phyloP scores from a whole-genome alignment of 2,329 filamentous ascomycete species.

The Colletotrichum neosansevieriae region DNA sequence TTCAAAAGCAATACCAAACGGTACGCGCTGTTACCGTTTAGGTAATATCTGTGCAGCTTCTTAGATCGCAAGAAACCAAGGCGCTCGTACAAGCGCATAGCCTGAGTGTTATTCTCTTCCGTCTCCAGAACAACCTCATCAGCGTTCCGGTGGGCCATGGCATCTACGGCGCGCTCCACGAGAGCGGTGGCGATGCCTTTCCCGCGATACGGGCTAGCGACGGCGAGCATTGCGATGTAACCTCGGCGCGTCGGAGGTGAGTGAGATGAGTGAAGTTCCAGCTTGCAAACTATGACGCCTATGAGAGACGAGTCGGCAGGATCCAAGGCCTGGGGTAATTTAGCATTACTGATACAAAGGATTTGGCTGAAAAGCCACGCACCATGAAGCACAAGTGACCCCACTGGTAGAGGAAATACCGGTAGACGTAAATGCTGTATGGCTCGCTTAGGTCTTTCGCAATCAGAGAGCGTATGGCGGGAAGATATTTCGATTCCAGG shows the following conservation, averaged over 20 bases:
- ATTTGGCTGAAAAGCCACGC: conserved; percentile 41
- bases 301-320: conserved; percentile 74
- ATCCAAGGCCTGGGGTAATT: conserved; percentile 64
- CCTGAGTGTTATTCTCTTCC: conserved; percentile 90
- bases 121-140: conserved; percentile 98
- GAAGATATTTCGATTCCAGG: conserved; percentile 75
- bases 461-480: conserved; percentile 91
- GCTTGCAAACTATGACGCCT: conserved; percentile 94
- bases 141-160: conserved; percentile 85
- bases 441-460: conserved; percentile 97
- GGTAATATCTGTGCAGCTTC: conserved; percentile 91
- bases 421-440: conserved; percentile 99
- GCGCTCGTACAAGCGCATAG: conserved; percentile 92
- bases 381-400: conserved; percentile 97
- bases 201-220: conserved; percentile 82
- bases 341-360: conserved; percentile 11
- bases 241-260: conserved; percentile 81
- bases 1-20: conserved; percentile 86
- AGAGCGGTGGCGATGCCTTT: conserved; percentile 89
- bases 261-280: conserved; percentile 89
- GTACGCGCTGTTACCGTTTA: conserved; percentile 96
- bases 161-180: conserved; percentile 90
- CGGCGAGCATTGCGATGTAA: conserved; percentile 99
- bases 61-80: conserved; percentile 94
- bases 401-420: conserved; percentile 99